Conservation (phyloP, 306 rosid species). For the Pterocarpus macrocarpus region DNA sequence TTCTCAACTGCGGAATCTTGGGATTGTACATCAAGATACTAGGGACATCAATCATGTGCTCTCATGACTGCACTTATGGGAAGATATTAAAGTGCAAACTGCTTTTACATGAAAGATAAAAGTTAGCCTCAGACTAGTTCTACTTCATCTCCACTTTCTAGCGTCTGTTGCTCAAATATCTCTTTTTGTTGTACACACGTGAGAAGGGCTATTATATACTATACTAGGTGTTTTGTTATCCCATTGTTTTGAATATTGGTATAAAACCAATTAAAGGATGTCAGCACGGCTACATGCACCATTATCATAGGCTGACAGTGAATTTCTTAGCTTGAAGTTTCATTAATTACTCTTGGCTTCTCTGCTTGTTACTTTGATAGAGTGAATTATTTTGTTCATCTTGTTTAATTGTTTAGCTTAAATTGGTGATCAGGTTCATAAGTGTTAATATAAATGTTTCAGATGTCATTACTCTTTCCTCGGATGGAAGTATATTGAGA, state of each 20-base stretch:
- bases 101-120: slow-evolving; percentile 31
- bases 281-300: neutral
- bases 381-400: slow-evolving; percentile 28
- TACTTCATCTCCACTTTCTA: neutral
- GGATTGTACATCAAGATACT: neutral
- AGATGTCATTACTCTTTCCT: slow-evolving; percentile 94
- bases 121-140: slow-evolving; percentile 6
- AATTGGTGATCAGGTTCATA: slow-evolving; percentile 22
- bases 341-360: slow-evolving; percentile 27
- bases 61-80: slow-evolving; percentile 7
- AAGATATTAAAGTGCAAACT: slow-evolving; percentile 20
- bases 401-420: slow-evolving; percentile 19
- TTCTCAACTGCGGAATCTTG: slow-evolving; percentile 30
- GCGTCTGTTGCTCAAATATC: slow-evolving; percentile 20
- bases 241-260: slow-evolving; percentile 29
- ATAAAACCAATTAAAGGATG: slow-evolving; percentile 30
- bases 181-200: slow-evolving; percentile 22
- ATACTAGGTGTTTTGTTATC: slow-evolving; percentile 4
- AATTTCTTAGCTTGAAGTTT: slow-evolving; percentile 39
- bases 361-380: slow-evolving; percentile 30
- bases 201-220: neutral
- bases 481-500: slow-evolving; percentile 82
- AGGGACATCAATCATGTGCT: slow-evolving; percentile 16
- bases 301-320: slow-evolving; percentile 7
- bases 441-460: slow-evolving; percentile 49